Base-by-base conservation (phyloP, 179 eudicot genomes). In the Beta lomatogona region DNA sequence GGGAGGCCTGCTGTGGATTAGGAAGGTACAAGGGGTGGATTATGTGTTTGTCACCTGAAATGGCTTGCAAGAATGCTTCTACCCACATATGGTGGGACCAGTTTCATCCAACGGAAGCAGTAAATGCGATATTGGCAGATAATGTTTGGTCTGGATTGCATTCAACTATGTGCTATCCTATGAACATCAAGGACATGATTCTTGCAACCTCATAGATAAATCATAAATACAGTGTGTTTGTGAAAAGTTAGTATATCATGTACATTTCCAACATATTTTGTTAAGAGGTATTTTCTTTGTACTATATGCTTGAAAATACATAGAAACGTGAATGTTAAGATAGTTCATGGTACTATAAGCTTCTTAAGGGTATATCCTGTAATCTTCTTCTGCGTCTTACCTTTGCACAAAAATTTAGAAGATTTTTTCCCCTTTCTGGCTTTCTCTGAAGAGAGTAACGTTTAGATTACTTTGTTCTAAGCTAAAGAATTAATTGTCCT, bases 21-120 rank as follows among this genome's bases (percentile, higher is more conserved):
- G 98, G 98, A 28, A 84, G 78, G 82, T 92, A 93, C 58, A 92
- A 80, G 82, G 98, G 98, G 46, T 88, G 91, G 93, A 88, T 94
- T 9, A 87, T 87, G 85, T 94, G 98, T 81, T 71, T 94, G 63
- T 87, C 93, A 10, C 87, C 96, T 41, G 92, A 88, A 71, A 93
- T 92, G 98, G 96, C 98, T 73, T 94, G 98, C 65, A 71, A 44
- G 1, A 87, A 93, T 80, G 94, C 98, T 54, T 89, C 97, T 16
- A 86, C 84, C 15, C 93, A 94, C 86, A 86, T 93, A 45, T 94
- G 98, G 98, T 94, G 98, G 98, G 98, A 94, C 18, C 97, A 93
- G 86, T 94, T 92, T 76, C 98, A 94, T 88, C 98, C 98, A 41
- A 94, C 98, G 0, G 93, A 86, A 73, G 91, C 93, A 16, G 97